Conservation (phyloP, 164 flowering plant species). For the Aristolochia contorta region DNA sequence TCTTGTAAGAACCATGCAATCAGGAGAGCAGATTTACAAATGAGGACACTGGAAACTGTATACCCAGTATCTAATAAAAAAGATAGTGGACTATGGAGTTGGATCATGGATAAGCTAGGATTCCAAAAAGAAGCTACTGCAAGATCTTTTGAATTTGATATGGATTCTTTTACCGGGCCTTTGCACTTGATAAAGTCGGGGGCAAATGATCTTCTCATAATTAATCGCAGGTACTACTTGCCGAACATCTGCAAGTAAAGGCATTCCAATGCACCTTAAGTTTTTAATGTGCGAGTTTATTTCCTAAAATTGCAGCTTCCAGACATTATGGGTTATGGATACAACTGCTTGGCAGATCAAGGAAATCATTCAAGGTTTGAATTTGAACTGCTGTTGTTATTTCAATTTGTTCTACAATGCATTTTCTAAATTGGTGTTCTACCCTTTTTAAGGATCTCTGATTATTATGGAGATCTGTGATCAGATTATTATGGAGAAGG, state of each 20-base stretch:
- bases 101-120: constrained; percentile 65
- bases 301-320: constrained; percentile 39
- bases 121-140: constrained; percentile 20
- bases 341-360: constrained; percentile 41
- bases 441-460: constrained; percentile 32
- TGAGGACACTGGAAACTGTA: constrained; percentile 62
- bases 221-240: constrained; percentile 51
- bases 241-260: too few species aligned
- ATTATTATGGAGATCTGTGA: constrained; percentile 59
- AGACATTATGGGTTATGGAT: constrained; percentile 63
- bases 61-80: constrained; percentile 37
- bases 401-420: background rate
- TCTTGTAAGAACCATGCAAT: constrained; percentile 75
- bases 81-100: constrained; percentile 41
- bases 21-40: constrained; percentile 74
- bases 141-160: constrained; percentile 29
- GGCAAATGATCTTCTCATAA: constrained; percentile 33
- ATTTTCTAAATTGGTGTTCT: background rate
- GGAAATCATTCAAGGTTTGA: constrained; percentile 53
- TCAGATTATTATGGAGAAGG: constrained; percentile 42
- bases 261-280: too few species aligned
- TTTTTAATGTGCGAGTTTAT: background rate
- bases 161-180: constrained; percentile 45
- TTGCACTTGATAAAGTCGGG: constrained; percentile 69
- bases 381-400: background rate